phyloP scores from a whole-genome alignment of 2,329 filamentous ascomycete species.

The Metarhizium humberi region DNA sequence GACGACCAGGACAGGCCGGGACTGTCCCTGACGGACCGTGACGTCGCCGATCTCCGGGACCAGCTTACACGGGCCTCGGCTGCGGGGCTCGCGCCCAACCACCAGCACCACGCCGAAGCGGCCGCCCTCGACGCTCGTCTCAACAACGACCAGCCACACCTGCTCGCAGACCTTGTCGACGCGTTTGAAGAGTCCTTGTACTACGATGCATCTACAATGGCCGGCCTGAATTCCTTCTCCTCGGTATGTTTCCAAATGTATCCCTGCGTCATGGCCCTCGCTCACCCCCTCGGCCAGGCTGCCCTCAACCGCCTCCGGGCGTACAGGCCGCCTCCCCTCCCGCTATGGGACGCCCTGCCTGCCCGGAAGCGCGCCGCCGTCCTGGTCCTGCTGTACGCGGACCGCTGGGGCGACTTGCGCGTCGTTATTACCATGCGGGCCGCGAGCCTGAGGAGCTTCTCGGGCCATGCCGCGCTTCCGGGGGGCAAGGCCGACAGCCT shows the following conservation, averaged over 20 bases:
- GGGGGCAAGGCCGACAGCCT: conserved; percentile 60
- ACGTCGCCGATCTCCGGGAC: conserved; percentile 13
- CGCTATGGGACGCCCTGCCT: conserved; percentile 53
- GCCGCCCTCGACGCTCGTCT: neutral
- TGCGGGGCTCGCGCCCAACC: neutral
- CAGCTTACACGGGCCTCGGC: conserved; percentile 5
- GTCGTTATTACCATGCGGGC: conserved; percentile 63
- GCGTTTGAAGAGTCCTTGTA: conserved; percentile 34
- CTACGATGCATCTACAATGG: conserved; percentile 50
- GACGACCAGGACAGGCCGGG: neutral
- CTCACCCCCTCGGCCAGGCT: conserved; percentile 28
- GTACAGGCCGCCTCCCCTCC: conserved; percentile 51
- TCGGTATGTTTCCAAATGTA: conserved; percentile 32
- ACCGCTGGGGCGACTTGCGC: conserved; percentile 67
- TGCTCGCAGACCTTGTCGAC: conserved; percentile 1
- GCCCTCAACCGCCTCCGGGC: conserved; percentile 51
- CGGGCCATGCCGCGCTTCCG: conserved; percentile 81
- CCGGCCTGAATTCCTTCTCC: conserved; percentile 43
- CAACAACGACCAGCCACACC: neutral
- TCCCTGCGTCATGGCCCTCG: neutral
- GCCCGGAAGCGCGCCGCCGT: conserved; percentile 71
- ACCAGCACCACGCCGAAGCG: neutral
- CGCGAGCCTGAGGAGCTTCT: conserved; percentile 54
- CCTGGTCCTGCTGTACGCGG: conserved; percentile 78
- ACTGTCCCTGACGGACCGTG: conserved; percentile 8